phyloP scores from a whole-genome alignment of 768 basidiomycete species.

The Gautieria morchelliformis region DNA sequence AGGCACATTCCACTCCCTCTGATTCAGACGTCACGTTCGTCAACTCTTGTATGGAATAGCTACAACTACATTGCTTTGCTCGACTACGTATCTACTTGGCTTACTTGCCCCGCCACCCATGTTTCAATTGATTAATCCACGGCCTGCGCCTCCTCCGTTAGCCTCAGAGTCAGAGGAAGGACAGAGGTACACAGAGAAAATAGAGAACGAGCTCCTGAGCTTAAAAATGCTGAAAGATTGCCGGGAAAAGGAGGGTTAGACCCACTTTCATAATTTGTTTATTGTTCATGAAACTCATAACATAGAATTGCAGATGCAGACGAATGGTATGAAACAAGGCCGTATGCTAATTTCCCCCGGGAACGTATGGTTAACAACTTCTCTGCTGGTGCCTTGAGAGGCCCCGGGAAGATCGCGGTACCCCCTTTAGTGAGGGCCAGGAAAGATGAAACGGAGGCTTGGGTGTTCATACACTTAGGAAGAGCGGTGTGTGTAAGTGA shows the following conservation, averaged over 20 bases:
- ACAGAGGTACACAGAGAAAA: slow-evolving; percentile 39
- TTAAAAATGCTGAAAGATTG: slow-evolving; percentile 49
- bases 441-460: slow-evolving; percentile 65
- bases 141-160: slow-evolving; percentile 65
- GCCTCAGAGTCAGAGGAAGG: slow-evolving; percentile 47
- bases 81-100: slow-evolving; percentile 39
- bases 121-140: slow-evolving; percentile 62
- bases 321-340: slow-evolving; percentile 72
- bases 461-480: slow-evolving; percentile 73
- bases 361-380: slow-evolving; percentile 73
- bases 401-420: slow-evolving; percentile 79
- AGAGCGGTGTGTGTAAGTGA: slow-evolving; percentile 58
- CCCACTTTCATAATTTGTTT: background rate
- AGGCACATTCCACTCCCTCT: background rate
- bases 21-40: background rate
- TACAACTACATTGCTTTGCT: background rate
- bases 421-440: slow-evolving; percentile 66
- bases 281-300: background rate
- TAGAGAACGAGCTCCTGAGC: slow-evolving; percentile 62
- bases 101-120: slow-evolving; percentile 63
- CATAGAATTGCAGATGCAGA: slow-evolving; percentile 28
- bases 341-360: slow-evolving; percentile 61
- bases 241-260: slow-evolving; percentile 27
- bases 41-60: background rate
- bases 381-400: slow-evolving; percentile 76